Base-by-base conservation (phyloP, 305 asterid genomes). In the Striga hermonthica region DNA sequence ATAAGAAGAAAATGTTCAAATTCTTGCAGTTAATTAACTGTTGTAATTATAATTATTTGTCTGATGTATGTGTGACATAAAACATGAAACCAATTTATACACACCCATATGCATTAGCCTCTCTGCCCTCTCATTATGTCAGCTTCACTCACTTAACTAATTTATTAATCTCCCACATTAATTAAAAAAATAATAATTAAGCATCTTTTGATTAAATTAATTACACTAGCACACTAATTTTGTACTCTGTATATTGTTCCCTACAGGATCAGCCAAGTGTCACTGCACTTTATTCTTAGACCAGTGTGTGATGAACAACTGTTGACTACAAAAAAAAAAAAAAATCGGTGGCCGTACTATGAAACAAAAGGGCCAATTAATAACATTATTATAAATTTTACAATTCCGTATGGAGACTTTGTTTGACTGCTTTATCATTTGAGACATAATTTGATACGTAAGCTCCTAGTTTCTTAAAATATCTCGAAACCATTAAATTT, bases 261-360 rank as follows among this genome's bases (percentile, higher is more conserved):
- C 63, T 11, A 47, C 31, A 62, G 34, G n/a, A 71, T 73, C 69
- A 67, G 77, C 78, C 90, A 79, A 9, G 74, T 83, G 88, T 76
- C 57, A 14, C 10, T 52, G 10, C 40, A 37, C 1, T 9, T 16
- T 35, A 37, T 43, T 16, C 57, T 57, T 22, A 22, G 22, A 43
- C 79, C 83, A 78, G 57, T 81, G 5, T 14, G 8, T 12, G 2
- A 7, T 12, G 9, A 73, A 60, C 31, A 22, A 0, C 31, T 22
- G 31, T 22, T 22, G 31, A 22, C 31, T 22, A 22, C 31, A 22
- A 22, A 22, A 22, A 22, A 22, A 22, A 22, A 22, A 22, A 22
- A 22, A 22, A 22, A 22, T 22, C 31, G 31, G 31, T 22, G 31
- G 31, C 58, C 74, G 69, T 68, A 77, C 73, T 50, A 64, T 67